Evolutionary conservation across 371 early-diverging fungal species (phyloP), one percentile per base, ranked within the genome.

Genomic region (Zychaea mexicana): DNA sequence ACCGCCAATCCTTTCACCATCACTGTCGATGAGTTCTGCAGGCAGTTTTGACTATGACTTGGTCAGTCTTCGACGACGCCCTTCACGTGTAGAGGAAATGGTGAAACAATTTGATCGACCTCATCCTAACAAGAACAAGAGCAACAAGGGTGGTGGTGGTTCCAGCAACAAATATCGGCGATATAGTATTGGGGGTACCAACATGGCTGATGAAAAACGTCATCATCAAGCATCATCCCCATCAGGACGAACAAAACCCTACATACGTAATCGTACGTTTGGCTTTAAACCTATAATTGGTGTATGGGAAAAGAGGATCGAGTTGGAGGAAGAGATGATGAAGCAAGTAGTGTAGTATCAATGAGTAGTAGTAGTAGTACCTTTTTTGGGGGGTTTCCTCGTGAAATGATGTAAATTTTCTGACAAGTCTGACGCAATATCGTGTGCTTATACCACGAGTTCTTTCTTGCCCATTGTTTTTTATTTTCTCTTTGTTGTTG

Each of bases 61-160:
- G 46, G 27, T 65, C 7, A 49, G 58, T 17, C 42, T 42, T 42
- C 49, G 49, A 49, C 60, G 65, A 17, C 53, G 65, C 10, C 42
- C 59, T 13, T 65, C 65, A 13, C 65, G 60, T 31, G 65, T 65
- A 13, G 65, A 65, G 27, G 65, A 65, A 28, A 65, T 65, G 65
- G 46, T 65, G 2, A 60, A 53, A 27, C 59, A 65, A 21, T 65
- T 65, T 12, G 65, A 65, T 30, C 30, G 39, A 28, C 24, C 39
- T 13, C 12, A n/a, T n/a, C n/a, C n/a, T n/a, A n/a, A n/a, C n/a
- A n/a, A n/a, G n/a, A n/a, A n/a, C n/a, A n/a, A n/a, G n/a, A n/a
- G n/a, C n/a, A n/a, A n/a, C 15, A 5, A 24, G 30, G 2, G 28
- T n/a, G 2, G n/a, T 7, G n/a, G n/a, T n/a, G n/a, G n/a, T n/a